Percentiles rank a stretch among this genome's conserved stretches.
Evolutionary conservation across 139 green algal genomes (phyloP).

Genomic region (Microglena sp.): DNA sequence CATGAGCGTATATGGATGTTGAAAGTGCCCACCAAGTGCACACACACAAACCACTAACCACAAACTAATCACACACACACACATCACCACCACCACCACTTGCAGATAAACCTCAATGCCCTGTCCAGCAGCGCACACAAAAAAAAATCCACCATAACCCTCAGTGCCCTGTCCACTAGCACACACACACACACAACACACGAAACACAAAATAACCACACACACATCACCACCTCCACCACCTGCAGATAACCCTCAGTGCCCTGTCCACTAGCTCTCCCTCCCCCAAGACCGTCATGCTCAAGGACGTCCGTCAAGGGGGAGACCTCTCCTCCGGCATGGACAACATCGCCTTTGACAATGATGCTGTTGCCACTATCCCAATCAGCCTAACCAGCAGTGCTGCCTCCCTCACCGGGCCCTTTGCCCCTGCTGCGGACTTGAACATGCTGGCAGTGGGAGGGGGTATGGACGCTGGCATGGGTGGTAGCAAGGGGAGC

Average conservation of each 20-base stretch:
- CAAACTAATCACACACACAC: too few relatives aligned
- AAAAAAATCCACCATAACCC: too few relatives aligned
- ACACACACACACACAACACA: too few relatives aligned
- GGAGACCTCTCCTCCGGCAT: neutral
- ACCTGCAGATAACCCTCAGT: slow-evolving; percentile 9
- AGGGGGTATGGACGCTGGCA: neutral
- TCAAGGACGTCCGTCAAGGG: slow-evolving; percentile 2
- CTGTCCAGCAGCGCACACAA: neutral
- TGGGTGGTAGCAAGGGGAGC: neutral
- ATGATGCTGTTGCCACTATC: neutral
- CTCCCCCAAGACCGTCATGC: neutral
- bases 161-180: too few relatives aligned
- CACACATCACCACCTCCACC: too few relatives aligned
- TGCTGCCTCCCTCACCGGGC: neutral
- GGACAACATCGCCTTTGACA: neutral
- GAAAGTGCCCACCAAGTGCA: too few relatives aligned
- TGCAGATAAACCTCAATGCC: slow-evolving; percentile 7
- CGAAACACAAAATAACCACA: too few relatives aligned
- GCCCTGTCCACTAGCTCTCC: neutral
- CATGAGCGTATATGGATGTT: too few relatives aligned
- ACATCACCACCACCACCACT: too few relatives aligned
- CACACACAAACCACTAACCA: too few relatives aligned
- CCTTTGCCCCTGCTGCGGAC: slow-evolving; percentile 3
- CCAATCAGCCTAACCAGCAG: neutral
- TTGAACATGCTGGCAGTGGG: neutral